Percentiles rank a stretch among this genome's conserved stretches.
These are phyloP conservation scores for Suillus discolor DNA, from an alignment of 768 basidiomycete species.

Conservation along the genomic window DNA sequence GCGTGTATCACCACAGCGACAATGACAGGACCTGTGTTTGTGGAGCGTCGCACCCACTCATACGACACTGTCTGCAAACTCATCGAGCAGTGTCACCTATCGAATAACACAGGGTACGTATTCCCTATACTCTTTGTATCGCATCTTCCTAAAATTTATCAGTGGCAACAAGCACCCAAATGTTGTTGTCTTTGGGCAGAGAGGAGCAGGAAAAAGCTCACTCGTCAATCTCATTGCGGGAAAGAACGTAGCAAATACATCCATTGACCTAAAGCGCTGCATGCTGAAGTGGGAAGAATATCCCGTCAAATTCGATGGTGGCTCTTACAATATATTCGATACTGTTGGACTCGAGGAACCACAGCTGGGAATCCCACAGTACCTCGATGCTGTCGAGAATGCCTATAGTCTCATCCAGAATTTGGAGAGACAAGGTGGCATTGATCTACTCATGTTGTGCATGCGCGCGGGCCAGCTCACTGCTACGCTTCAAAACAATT, in stretches of 20 bases:
- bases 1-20: not conserved
- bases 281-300: slow-evolving; percentile 37
- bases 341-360: slow-evolving; percentile 20
- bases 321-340: slow-evolving; percentile 16
- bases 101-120: slow-evolving; percentile 15
- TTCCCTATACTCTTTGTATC: not conserved
- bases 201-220: slow-evolving; percentile 36
- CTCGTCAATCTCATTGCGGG: slow-evolving; percentile 35
- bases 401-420: slow-evolving; percentile 34
- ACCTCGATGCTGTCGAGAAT: slow-evolving; percentile 28
- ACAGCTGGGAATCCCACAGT: slow-evolving; percentile 24
- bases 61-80: slow-evolving; percentile 46
- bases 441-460: slow-evolving; percentile 42
- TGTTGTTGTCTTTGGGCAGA: slow-evolving; percentile 44
- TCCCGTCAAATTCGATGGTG: slow-evolving; percentile 21
- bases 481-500: slow-evolving; percentile 38
- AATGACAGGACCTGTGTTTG: slow-evolving; percentile 11
- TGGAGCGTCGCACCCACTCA: slow-evolving; percentile 16
- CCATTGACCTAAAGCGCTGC: slow-evolving; percentile 32
- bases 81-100: slow-evolving; percentile 26
- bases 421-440: slow-evolving; percentile 34
- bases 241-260: slow-evolving; percentile 25
- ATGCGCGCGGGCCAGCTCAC: slow-evolving; percentile 40
- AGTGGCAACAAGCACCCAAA: slow-evolving; percentile 19
- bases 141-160: not conserved